Evolutionary conservation across 352 stramenopile species (phyloP), one percentile per base, ranked within the genome.

Genomic region (Phytophthora vignae): DNA sequence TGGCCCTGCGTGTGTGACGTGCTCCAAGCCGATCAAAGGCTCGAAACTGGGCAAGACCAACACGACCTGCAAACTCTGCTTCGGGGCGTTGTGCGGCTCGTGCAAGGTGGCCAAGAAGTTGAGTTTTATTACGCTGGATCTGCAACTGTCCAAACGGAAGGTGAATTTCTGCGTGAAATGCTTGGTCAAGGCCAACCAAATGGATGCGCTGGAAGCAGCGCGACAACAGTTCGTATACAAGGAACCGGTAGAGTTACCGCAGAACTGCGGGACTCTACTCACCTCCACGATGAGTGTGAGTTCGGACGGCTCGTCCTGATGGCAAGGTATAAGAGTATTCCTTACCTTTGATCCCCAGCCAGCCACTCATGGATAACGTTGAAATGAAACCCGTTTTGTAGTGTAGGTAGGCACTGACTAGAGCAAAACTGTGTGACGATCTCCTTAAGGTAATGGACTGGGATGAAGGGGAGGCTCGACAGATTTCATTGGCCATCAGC

Each of bases 141-240:
- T 69, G 46, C 29, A 59, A 3, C 27, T 77, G 4, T 38, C 42
- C 10, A 65, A 77, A n/a, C 49, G 64, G 4, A 77, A 73, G 31
- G 60, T 77, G 46, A 65, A 62, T 38, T 79, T 83, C 50, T 83
- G 76, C 44, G 55, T 55, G 7, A 57, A 56, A 25, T 83, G 76
- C 40, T 40, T 81, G 21, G 31, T 57, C 11, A 33, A 77, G 50
- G 64, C 72, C 3, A 68, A 48, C 2, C 31, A 31, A 2, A 50
- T 77, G 55, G 60, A 67, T n/a, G 69, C 69, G 3, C 15, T 61
- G 42, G 61, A 72, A 36, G 69, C 69, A 29, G 69, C 69, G 3
- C 52, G 69, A 6, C 33, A 55, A 9, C 60, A 71, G 49, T 74
- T 74, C 19, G 67, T 74, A 10, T 63, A 68, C 66, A 73, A 73